phyloP scores from a whole-genome alignment of 805 yeast species.

The Yueomyces sp. region DNA sequence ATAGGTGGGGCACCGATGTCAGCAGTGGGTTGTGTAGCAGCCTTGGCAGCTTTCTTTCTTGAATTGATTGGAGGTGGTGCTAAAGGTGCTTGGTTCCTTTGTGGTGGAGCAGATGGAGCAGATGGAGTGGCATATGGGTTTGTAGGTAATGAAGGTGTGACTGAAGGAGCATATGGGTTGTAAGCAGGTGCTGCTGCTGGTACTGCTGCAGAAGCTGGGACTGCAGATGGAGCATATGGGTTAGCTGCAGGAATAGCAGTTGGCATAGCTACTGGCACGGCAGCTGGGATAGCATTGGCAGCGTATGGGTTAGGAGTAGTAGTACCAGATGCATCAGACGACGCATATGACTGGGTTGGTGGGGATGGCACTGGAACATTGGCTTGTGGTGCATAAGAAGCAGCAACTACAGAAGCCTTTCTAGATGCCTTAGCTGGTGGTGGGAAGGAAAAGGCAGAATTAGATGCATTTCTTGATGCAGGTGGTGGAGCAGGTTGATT shows the following conservation, averaged over 20 bases:
- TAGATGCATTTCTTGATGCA: conserved; percentile 14
- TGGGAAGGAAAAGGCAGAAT: conserved; percentile 9
- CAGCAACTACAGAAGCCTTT: neutral
- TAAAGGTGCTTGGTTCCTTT: conserved; percentile 16
- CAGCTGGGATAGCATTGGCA: neutral
- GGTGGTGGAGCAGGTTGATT: conserved; percentile 17
- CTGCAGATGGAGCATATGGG: conserved; percentile 30
- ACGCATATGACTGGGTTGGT: conserved; percentile 4
- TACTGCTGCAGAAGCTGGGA: conserved; percentile 19
- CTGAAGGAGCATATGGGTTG: conserved; percentile 29
- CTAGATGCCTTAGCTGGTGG: conserved; percentile 7
- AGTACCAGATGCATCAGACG: conserved; percentile 2
- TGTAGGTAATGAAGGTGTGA: conserved; percentile 3
- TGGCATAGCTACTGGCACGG: conserved; percentile 2
- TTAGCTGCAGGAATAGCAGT: conserved; percentile 15
- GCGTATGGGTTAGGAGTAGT: neutral
- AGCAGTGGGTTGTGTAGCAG: neutral
- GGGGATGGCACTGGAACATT: conserved; percentile 1
- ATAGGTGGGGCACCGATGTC: conserved; percentile 6
- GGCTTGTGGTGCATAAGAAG: conserved; percentile 1
- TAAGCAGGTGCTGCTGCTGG: conserved; percentile 15
- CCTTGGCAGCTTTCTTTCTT: conserved; percentile 8
- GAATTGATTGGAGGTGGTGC: conserved; percentile 24
- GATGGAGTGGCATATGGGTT: conserved; percentile 7
- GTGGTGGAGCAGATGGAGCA: conserved; percentile 7